Evolutionary conservation across 495 filamentous ascomycete species (phyloP).

Genomic region (Neurospora pannonica): DNA sequence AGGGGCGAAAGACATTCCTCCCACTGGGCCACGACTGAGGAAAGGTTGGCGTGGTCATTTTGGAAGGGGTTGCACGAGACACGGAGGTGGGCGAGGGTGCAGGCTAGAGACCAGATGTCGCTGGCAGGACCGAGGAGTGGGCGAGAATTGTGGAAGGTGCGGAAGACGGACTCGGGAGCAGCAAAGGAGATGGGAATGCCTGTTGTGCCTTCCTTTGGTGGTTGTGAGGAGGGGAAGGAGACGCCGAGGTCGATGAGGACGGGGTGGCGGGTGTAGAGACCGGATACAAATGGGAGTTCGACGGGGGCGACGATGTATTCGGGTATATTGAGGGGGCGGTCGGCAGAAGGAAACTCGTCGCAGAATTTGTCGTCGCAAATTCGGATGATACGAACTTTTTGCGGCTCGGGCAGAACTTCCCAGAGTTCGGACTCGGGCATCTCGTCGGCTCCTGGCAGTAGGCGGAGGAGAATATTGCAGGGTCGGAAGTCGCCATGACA

Average conservation of each 20-base stretch:
- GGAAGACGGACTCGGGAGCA: slow-evolving; percentile 16
- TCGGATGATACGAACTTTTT: neutral
- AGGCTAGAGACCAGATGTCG: slow-evolving; percentile 22
- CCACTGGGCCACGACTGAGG: neutral
- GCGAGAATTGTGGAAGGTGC: neutral
- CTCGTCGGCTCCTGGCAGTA: slow-evolving; percentile 17
- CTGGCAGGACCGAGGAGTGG: neutral
- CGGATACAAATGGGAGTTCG: neutral
- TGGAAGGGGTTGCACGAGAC: neutral
- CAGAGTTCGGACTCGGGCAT: slow-evolving; percentile 6
- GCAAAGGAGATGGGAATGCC: slow-evolving; percentile 11
- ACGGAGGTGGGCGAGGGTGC: slow-evolving; percentile 12
- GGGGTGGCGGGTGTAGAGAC: slow-evolving; percentile 5
- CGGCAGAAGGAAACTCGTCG: neutral
- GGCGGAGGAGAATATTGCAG: neutral
- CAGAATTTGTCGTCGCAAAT: neutral
- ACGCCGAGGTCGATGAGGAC: slow-evolving; percentile 22
- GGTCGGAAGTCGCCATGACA: neutral
- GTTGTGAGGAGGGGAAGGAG: slow-evolving; percentile 4
- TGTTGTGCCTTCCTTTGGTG: neutral
- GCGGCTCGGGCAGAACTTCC: slow-evolving; percentile 5
- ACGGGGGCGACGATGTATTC: slow-evolving; percentile 11
- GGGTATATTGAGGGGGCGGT: neutral
- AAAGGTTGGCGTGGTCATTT: neutral
- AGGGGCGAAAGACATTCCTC: slow-evolving; percentile 12